Conservation (phyloP, 164 flowering plant genomes). For the Nymphaea colorata region DNA sequence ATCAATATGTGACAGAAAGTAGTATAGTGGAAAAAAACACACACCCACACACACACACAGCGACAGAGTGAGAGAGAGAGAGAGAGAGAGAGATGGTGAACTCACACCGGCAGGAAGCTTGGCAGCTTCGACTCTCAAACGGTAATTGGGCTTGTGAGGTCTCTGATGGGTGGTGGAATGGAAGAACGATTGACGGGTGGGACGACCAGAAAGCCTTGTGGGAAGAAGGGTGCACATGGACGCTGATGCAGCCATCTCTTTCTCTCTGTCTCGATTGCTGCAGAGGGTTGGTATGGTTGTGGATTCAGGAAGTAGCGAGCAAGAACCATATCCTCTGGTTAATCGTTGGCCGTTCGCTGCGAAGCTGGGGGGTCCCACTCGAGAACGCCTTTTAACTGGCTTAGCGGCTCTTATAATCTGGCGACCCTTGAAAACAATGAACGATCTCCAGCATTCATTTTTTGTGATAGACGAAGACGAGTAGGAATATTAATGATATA, state of each 20-base stretch:
- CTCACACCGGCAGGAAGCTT: slow-evolving; percentile 68
- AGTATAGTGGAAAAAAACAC: not conserved
- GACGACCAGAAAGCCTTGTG: slow-evolving; percentile 2
- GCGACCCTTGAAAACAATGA: too few relatives aligned
- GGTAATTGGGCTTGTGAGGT: slow-evolving; percentile 7
- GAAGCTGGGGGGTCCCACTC: not conserved
- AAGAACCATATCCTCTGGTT: not conserved
- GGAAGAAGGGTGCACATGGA: slow-evolving; percentile 20
- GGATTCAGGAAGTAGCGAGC: not conserved
- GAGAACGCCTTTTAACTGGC: too few relatives aligned
- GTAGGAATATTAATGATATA: too few relatives aligned
- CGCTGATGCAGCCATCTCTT: slow-evolving; percentile 6
- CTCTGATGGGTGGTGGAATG: not conserved
- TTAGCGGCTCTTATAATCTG: too few relatives aligned
- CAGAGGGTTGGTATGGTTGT: not conserved
- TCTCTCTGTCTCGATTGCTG: not conserved
- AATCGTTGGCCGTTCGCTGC: not conserved
- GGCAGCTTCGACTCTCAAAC: slow-evolving; percentile 46
- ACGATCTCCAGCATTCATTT: too few relatives aligned
- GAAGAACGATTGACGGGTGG: not conserved
- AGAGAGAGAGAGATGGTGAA: not conserved
- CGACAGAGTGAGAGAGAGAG: not conserved
- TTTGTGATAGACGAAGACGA: too few relatives aligned
- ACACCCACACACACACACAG: not conserved
- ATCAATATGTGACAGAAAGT: not conserved